phyloP scores from a whole-genome alignment of 2,329 filamentous ascomycete genomes.

The Aspergillus carbonarius region DNA sequence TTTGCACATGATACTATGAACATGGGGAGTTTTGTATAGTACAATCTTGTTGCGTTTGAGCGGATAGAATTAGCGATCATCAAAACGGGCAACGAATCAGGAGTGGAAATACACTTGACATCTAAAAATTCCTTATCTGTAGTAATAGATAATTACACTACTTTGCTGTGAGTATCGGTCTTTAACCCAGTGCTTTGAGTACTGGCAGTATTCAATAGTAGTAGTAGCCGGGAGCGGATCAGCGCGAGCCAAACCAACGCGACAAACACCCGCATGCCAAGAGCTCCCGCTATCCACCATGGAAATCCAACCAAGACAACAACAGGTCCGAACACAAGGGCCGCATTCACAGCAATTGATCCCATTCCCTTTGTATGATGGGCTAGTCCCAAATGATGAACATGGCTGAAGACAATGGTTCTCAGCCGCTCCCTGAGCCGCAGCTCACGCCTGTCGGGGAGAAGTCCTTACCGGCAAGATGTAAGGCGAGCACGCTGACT shows the following conservation, averaged over 20 bases:
- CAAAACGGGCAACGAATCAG: neutral
- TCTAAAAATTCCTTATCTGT: neutral
- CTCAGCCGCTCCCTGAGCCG: conserved; percentile 22
- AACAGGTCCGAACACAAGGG: neutral
- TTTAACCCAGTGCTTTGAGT: too few species aligned
- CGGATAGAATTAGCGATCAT: neutral
- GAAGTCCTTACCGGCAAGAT: conserved; percentile 43
- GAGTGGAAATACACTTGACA: neutral
- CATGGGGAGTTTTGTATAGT: neutral
- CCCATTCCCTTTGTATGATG: conserved; percentile 23
- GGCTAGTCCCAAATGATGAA: conserved; percentile 16
- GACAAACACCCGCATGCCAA: conserved; percentile 19
- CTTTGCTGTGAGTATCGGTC: too few species aligned
- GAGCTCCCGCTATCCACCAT: conserved; percentile 12
- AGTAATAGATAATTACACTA: neutral
- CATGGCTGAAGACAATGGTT: conserved; percentile 25
- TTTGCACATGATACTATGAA: neutral
- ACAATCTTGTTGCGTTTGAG: neutral
- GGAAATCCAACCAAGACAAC: conserved; percentile 12
- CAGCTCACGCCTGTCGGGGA: conserved; percentile 42
- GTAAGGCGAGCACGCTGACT: conserved; percentile 55
- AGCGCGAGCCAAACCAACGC: conserved; percentile 1
- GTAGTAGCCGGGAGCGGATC: neutral
- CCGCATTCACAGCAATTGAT: neutral
- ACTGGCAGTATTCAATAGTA: neutral